Conservation (phyloP, 78 protist species). For the Ministeria vibrans region DNA sequence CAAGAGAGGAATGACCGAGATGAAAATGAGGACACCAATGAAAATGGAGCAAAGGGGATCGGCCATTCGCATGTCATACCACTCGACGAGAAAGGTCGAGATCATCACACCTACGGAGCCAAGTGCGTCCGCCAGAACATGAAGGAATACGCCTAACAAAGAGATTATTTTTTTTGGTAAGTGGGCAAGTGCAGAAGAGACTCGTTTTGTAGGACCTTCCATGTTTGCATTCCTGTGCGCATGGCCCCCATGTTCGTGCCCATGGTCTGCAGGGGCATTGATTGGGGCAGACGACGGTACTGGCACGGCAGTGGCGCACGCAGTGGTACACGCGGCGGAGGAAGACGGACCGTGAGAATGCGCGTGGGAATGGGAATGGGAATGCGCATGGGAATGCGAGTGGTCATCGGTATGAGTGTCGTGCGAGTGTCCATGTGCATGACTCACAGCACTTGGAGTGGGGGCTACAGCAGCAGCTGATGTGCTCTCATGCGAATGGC, state of each 20-base stretch:
- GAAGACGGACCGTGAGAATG: too few species aligned
- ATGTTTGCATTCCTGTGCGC: background rate
- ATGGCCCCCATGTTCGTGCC: background rate
- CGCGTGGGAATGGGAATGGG: slow-evolving; percentile 2
- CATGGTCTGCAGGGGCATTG: background rate
- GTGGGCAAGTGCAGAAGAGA: background rate
- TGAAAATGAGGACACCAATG: slow-evolving; percentile 70
- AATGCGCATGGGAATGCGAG: slow-evolving; percentile 25
- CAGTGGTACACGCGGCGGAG: too few species aligned
- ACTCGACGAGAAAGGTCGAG: slow-evolving; percentile 66
- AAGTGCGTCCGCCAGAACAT: slow-evolving; percentile 91
- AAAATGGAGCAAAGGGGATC: slow-evolving; percentile 87
- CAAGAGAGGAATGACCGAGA: slow-evolving; percentile 74
- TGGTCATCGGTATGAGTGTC: background rate
- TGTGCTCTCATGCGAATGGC: slow-evolving; percentile 45
- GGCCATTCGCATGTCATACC: slow-evolving; percentile 62
- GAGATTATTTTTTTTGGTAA: slow-evolving; percentile 8
- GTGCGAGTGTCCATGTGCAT: background rate
- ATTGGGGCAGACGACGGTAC: too few species aligned
- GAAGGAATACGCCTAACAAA: slow-evolving; percentile 78
- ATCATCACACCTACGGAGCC: slow-evolving; percentile 94
- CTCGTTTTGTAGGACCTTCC: background rate
- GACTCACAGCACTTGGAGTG: too few species aligned
- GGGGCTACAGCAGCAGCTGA: too few species aligned
- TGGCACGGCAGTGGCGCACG: too few species aligned